Base-by-base conservation (phyloP, 2,329 filamentous ascomycete species). In the Fusarium penzigii region DNA sequence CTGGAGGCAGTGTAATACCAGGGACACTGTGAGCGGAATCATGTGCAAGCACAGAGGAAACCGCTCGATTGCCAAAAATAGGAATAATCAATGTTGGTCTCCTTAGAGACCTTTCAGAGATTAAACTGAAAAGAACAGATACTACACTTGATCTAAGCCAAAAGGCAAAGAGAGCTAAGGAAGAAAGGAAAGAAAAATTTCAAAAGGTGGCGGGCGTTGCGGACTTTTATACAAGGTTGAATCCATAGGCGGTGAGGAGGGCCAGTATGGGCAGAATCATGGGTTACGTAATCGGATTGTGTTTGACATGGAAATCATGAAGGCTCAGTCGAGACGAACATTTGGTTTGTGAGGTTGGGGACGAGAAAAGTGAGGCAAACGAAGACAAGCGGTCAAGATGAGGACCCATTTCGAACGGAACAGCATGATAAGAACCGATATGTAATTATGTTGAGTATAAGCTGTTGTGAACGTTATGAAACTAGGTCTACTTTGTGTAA, bases 61-160 rank as follows among this genome's bases (percentile, higher is more conserved):
- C 63, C 53, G 44, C 58, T 65, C 67, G 29, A 25, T 47, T 29
- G 48, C 61, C 68, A 70, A 69, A 70, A 70, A 92, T 90, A 81
- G 80, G 86, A 84, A 84, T 90, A 92, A 92, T 90, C 86, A 84
- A 78, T 79, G 81, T 82, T 83, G 79, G 79, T 78, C 78, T 79
- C 84, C 80, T 77, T 89, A 83, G 85, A 80, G 78, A 79, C 81
- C 82, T 91, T 89, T 88, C 88, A 92, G 88, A 88, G 86, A 91
- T 92, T 92, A 92, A 92, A 91, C 89, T 92, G 86, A 90, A 89
- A 91, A 92, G 88, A 92, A 92, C 88, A 90, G 87, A 90, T 91
- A 91, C 88, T 91, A 90, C 87, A 91, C 87, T 90, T 91, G 88
- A 91, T 91, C 88, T 90, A 89, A 89, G 84, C 84, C 81, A 84